Conservation (phyloP, 805 yeast species). For the Kurtzmaniella fragi region DNA sequence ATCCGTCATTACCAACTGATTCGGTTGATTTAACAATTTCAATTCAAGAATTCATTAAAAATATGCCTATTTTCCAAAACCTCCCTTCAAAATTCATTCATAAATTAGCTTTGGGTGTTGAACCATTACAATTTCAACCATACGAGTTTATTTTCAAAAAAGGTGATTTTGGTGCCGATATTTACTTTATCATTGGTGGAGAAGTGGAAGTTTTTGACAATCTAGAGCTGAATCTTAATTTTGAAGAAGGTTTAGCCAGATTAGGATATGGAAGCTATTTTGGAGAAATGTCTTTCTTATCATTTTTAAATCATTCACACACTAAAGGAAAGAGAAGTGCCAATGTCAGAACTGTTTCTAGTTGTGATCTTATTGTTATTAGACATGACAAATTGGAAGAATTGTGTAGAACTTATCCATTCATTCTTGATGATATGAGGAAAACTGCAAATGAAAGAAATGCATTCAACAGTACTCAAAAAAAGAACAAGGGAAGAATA, state of each 20-base stretch:
- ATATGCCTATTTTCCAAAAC: slow-evolving; percentile 53
- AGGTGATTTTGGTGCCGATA: slow-evolving; percentile 57
- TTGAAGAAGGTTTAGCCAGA: slow-evolving; percentile 49
- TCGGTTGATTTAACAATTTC: slow-evolving; percentile 51
- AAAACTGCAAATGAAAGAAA: slow-evolving; percentile 54
- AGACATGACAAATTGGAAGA: slow-evolving; percentile 49
- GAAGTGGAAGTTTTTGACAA: slow-evolving; percentile 60
- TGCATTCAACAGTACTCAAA: slow-evolving; percentile 21
- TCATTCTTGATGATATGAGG: slow-evolving; percentile 53
- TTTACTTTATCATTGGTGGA: slow-evolving; percentile 63
- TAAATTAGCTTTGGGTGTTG: slow-evolving; percentile 59
- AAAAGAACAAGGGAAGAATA: slow-evolving; percentile 8
- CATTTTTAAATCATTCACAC: slow-evolving; percentile 32
- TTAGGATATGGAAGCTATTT: slow-evolving; percentile 61
- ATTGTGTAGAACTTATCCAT: slow-evolving; percentile 56
- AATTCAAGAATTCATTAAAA: slow-evolving; percentile 53
- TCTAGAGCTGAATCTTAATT: slow-evolving; percentile 10
- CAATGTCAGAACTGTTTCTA: slow-evolving; percentile 55
- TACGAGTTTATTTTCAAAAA: slow-evolving; percentile 58
- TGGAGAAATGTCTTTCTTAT: slow-evolving; percentile 72
- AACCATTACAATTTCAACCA: slow-evolving; percentile 47
- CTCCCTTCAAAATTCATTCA: slow-evolving; percentile 59
- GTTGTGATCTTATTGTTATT: slow-evolving; percentile 57
- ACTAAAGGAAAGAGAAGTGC: slow-evolving; percentile 46
- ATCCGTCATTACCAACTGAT: slow-evolving; percentile 11